Evolutionary conservation across 257 asterid genomes (phyloP).

Genomic region (Solanum peruvianum): DNA sequence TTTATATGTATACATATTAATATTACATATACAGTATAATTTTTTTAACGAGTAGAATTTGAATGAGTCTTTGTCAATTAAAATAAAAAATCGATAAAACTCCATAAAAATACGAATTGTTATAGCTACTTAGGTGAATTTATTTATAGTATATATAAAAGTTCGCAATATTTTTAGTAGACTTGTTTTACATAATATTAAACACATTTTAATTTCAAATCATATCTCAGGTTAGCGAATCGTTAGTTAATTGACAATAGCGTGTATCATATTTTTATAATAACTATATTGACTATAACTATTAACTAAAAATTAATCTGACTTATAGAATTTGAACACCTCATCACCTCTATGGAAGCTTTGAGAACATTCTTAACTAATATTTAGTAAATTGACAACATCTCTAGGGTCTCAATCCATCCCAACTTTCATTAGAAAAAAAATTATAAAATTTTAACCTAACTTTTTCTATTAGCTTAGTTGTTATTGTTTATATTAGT

Average conservation of each 20-base stretch:
- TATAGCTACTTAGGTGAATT: too few species aligned
- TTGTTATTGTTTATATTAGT: neutral
- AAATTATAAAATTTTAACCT: neutral
- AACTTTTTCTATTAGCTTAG: neutral
- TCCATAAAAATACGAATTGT: too few species aligned
- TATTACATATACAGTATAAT: neutral
- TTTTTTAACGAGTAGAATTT: too few species aligned
- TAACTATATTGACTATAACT: neutral
- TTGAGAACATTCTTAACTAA: neutral
- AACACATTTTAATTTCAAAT: too few species aligned
- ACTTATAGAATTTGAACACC: neutral
- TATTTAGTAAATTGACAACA: neutral
- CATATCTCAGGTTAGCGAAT: neutral
- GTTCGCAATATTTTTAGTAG: neutral
- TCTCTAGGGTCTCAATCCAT: neutral
- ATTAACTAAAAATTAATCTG: neutral
- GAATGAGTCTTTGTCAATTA: too few species aligned
- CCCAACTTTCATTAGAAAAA: neutral
- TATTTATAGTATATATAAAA: neutral
- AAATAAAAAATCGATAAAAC: too few species aligned
- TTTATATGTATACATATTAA: neutral
- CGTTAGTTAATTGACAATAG: neutral
- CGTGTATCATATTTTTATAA: neutral
- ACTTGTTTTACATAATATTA: neutral
- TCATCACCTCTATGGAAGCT: neutral